A percentile compares a stretch with the other conserved stretches of the same genome.
Evolutionary conservation across 225 moss, liverwort and hornwort species (phyloP).

Genomic region (Antitrichia curtipendula): DNA sequence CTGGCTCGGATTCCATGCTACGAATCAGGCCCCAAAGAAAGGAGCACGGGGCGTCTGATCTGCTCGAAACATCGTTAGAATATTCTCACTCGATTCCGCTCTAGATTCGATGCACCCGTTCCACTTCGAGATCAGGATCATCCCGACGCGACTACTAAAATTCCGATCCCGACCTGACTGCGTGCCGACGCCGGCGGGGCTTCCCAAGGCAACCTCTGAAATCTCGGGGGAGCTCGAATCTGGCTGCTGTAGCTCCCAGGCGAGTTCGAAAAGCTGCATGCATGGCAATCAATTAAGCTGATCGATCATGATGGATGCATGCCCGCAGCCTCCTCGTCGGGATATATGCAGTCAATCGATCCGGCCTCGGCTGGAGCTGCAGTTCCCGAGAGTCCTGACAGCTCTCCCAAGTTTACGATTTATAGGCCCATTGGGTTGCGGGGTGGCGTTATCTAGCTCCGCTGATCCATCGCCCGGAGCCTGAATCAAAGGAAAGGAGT

Average conservation of each 20-base stretch:
- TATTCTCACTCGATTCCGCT: neutral
- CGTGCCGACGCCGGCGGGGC: slow-evolving; percentile 3
- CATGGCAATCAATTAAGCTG: neutral
- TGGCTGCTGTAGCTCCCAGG: neutral
- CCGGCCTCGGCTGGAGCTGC: neutral
- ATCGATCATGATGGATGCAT: neutral
- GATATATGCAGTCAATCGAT: neutral
- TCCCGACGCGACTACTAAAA: neutral
- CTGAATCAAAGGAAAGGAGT: neutral
- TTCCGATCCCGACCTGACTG: neutral
- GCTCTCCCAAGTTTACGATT: slow-evolving; percentile 1
- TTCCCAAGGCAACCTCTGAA: neutral
- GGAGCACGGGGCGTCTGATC: neutral
- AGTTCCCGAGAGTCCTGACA: neutral
- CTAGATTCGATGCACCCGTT: neutral
- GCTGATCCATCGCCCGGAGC: neutral
- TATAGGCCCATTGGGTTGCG: neutral
- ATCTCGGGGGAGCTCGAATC: neutral
- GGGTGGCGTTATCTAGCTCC: neutral
- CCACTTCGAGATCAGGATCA: neutral
- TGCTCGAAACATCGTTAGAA: neutral
- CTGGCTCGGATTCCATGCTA: neutral
- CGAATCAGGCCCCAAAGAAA: neutral
- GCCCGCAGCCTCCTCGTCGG: neutral
- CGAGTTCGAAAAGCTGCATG: neutral